Evolutionary conservation across 2,329 filamentous ascomycete species (phyloP).

Genomic region (Pseudogymnoascus sp.): DNA sequence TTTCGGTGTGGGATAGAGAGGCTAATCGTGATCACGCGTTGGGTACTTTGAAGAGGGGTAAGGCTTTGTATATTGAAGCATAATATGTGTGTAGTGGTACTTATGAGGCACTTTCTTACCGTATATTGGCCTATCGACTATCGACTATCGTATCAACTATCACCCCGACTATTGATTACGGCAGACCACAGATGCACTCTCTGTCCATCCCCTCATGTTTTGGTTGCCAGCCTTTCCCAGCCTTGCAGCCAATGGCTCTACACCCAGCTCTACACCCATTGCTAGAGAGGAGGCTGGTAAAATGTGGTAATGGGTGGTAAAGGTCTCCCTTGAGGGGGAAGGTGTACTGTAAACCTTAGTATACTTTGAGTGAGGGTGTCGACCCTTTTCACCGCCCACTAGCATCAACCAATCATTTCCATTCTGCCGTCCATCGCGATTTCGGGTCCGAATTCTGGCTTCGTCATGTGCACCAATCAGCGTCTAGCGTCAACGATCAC

Average conservation of each 20-base stretch:
- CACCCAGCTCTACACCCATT: background rate
- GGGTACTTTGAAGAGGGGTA: constrained; percentile 5
- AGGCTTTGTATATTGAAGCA: background rate
- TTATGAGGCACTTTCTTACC: background rate
- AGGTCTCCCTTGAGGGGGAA: background rate
- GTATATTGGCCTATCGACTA: background rate
- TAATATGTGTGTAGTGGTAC: background rate
- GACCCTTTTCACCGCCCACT: background rate
- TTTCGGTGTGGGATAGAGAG: background rate
- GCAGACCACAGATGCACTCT: background rate
- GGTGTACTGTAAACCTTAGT: background rate
- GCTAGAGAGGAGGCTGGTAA: too few relatives aligned
- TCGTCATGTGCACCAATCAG: constrained; percentile 7
- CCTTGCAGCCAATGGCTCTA: background rate
- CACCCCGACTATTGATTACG: background rate
- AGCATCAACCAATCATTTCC: background rate
- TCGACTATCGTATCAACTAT: background rate
- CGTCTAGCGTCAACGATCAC: constrained; percentile 6
- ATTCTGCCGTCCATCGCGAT: background rate
- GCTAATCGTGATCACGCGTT: constrained; percentile 6
- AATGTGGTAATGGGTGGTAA: too few relatives aligned
- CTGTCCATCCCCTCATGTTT: background rate
- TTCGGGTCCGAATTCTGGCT: background rate
- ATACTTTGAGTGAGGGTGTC: background rate
- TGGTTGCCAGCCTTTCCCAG: background rate